Conservation (phyloP, 2,329 filamentous ascomycete genomes). For the Penicillium brevicompactum region DNA sequence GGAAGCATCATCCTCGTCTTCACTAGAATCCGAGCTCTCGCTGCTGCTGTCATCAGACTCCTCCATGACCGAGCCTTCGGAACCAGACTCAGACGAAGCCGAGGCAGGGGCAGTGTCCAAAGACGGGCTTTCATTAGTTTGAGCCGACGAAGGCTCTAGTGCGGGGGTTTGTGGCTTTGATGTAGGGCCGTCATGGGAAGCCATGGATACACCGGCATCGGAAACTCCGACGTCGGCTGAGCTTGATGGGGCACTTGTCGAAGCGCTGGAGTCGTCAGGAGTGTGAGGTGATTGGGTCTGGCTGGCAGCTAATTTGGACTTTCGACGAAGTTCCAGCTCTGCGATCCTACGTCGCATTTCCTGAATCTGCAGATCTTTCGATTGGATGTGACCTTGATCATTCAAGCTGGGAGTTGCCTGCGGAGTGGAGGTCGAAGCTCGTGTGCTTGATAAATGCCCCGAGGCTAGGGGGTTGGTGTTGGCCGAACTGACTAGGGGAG, state of each 20-base stretch:
- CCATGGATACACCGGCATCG: background rate
- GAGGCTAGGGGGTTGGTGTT: constrained; percentile 45
- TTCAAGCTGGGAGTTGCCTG: constrained; percentile 40
- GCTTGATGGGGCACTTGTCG: constrained; percentile 18
- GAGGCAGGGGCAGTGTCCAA: constrained; percentile 9
- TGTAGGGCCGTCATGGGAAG: background rate
- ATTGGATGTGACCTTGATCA: constrained; percentile 47
- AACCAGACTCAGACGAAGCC: constrained; percentile 33
- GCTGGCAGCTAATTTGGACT: constrained; percentile 43
- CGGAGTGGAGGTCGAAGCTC: constrained; percentile 38
- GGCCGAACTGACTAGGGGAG: constrained; percentile 42
- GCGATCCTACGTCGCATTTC: constrained; percentile 53
- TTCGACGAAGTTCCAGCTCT: constrained; percentile 49
- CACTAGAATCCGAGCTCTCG: constrained; percentile 14
- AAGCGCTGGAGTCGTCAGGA: constrained; percentile 24
- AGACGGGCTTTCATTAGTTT: background rate
- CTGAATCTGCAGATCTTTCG: constrained; percentile 53
- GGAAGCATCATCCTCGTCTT: constrained; percentile 19
- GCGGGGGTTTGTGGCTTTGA: background rate
- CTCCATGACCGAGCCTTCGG: constrained; percentile 41
- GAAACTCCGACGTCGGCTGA: constrained; percentile 10
- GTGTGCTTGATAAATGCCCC: constrained; percentile 42
- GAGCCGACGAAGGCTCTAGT: background rate
- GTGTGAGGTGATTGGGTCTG: constrained; percentile 38
- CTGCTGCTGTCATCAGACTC: constrained; percentile 36